A percentile compares a stretch with the other conserved stretches of the same genome.
Evolutionary conservation across 2,329 filamentous ascomycete genomes (phyloP).

Genomic region (Colletotrichum scovillei): DNA sequence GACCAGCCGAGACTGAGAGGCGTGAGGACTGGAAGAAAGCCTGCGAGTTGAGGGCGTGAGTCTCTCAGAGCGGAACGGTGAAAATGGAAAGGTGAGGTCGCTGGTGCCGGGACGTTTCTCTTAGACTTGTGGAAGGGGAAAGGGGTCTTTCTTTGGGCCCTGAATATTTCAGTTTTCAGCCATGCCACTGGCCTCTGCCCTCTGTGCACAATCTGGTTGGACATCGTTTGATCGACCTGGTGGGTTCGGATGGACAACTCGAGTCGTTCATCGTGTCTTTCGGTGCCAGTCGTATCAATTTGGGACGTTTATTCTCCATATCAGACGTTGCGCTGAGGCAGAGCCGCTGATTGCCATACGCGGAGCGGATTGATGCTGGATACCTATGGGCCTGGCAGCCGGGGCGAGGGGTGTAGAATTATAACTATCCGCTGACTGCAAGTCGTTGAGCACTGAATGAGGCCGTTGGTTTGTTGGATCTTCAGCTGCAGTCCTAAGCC

Average conservation of each 20-base stretch:
- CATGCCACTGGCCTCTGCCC: background rate
- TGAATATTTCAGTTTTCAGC: background rate
- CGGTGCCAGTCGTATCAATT: background rate
- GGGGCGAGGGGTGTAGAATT: background rate
- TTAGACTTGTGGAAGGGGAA: background rate
- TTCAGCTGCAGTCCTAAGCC: too few species aligned
- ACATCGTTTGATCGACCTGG: background rate
- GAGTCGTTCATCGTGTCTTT: constrained; percentile 16
- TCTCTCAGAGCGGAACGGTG: background rate
- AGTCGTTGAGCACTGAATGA: background rate
- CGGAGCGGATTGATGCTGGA: background rate
- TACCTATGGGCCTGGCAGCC: background rate
- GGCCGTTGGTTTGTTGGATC: too few species aligned
- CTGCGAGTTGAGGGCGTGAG: background rate
- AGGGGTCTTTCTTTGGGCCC: background rate
- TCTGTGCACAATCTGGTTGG: background rate
- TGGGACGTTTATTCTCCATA: background rate
- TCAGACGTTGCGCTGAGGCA: constrained; percentile 6
- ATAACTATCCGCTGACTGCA: background rate
- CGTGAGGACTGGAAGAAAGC: background rate
- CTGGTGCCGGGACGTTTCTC: background rate
- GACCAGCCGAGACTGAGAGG: background rate
- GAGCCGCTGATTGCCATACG: constrained; percentile 13
- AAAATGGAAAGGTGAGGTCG: background rate
- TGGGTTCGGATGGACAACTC: constrained; percentile 10